A percentile compares a stretch with the other conserved stretches of the same genome.
phyloP scores from a whole-genome alignment of 306 rosid species.

The Fagus sylvatica region DNA sequence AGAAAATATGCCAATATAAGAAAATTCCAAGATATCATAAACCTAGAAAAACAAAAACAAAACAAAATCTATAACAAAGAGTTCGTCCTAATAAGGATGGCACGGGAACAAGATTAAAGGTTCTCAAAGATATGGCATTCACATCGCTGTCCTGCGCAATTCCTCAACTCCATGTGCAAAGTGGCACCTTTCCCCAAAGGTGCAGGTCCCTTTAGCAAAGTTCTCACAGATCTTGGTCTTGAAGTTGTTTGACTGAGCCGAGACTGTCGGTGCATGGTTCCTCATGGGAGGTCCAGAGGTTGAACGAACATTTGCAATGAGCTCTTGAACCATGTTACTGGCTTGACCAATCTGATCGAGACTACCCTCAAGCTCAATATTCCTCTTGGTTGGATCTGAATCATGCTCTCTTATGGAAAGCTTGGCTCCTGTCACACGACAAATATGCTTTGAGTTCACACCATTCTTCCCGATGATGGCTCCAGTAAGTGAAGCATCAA shows the following conservation, averaged over 20 bases:
- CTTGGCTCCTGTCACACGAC: constrained; percentile 78
- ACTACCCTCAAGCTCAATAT: constrained; percentile 87
- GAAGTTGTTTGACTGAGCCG: constrained; percentile 46
- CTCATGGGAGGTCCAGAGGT: constrained; percentile 49
- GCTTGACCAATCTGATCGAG: constrained; percentile 78
- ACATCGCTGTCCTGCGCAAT: constrained; percentile 58
- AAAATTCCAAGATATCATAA: not conserved
- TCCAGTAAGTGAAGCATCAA: constrained; percentile 79
- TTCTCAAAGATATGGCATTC: not conserved
- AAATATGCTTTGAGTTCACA: constrained; percentile 73
- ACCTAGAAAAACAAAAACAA: not conserved
- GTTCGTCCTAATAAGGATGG: not conserved
- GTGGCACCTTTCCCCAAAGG: constrained; percentile 86
- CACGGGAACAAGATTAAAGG: not conserved
- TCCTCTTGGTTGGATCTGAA: constrained; percentile 61
- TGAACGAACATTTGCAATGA: constrained; percentile 59
- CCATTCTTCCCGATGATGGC: constrained; percentile 87
- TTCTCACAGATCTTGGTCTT: constrained; percentile 83
- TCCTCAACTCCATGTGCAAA: constrained; percentile 81
- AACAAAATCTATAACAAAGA: not conserved
- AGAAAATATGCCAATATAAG: not conserved
- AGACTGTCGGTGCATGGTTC: constrained; percentile 29
- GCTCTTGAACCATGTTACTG: constrained; percentile 83
- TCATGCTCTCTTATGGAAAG: constrained; percentile 81
- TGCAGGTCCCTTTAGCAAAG: constrained; percentile 70